A percentile compares a stretch with the other conserved stretches of the same genome.
These are phyloP conservation scores for Penicillium samsonianum DNA, from an alignment of 495 filamentous ascomycete species.

Conservation along the genomic window DNA sequence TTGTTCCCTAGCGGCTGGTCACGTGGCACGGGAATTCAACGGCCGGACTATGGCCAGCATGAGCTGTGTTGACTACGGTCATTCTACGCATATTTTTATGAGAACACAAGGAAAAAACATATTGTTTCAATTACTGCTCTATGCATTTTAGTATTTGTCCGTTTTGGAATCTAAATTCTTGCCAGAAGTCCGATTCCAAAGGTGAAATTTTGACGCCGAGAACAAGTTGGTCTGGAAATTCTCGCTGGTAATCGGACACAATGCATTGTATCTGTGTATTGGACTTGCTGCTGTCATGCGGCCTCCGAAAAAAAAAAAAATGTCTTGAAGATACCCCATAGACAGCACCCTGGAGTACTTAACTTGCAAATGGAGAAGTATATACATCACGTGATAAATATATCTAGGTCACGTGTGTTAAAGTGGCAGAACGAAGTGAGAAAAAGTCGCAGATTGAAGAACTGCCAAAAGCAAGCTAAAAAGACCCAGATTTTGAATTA, in stretches of 20 bases:
- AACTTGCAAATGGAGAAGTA: background rate
- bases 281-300: background rate
- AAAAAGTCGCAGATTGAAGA: background rate
- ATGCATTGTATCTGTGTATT: background rate
- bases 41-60: slow-evolving; percentile 12
- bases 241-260: background rate
- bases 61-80: background rate
- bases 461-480: background rate
- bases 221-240: background rate
- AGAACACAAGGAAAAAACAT: background rate
- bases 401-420: slow-evolving; percentile 5
- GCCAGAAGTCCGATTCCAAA: background rate
- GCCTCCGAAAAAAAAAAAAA: too few species aligned
- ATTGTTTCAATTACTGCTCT: background rate
- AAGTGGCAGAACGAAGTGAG: slow-evolving; percentile 5
- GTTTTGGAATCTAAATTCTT: background rate
- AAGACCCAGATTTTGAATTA: background rate
- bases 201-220: background rate
- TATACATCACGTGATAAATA: slow-evolving; percentile 2
- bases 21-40: slow-evolving; percentile 29
- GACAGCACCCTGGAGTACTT: background rate
- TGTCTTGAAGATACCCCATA: too few species aligned
- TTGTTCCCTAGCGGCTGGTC: slow-evolving; percentile 48
- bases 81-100: slow-evolving; percentile 5
- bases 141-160: background rate